These are phyloP conservation scores for Sugiyamaella pinicola DNA, from an alignment of 1,139 yeast species.

Conservation along the genomic window DNA sequence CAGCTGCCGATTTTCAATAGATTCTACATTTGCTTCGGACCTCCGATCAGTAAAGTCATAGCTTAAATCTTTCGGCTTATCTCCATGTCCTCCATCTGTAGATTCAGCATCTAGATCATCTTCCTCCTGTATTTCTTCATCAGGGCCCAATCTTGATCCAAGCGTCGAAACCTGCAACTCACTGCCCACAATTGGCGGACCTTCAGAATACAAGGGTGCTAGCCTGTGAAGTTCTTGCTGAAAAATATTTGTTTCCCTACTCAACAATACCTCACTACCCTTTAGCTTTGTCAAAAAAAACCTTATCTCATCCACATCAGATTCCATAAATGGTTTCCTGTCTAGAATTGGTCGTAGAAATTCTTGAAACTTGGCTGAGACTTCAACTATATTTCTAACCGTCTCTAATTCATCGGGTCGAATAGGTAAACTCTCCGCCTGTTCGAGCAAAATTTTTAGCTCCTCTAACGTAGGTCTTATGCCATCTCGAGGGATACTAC, in stretches of 20 bases:
- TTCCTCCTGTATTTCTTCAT: not conserved
- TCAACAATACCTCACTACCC: conserved; percentile 44
- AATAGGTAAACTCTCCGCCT: conserved; percentile 34
- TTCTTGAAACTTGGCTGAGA: conserved; percentile 35
- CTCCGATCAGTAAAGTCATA: not conserved
- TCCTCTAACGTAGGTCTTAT: conserved; percentile 44
- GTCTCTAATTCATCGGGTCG: conserved; percentile 36
- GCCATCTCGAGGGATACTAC: conserved; percentile 41
- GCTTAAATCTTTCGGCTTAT: not conserved
- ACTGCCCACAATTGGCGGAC: conserved; percentile 29
- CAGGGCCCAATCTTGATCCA: not conserved
- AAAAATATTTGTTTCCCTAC: conserved; percentile 39
- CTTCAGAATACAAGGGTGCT: conserved; percentile 34
- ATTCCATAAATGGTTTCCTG: conserved; percentile 13
- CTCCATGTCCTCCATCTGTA: not conserved
- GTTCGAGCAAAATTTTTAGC: conserved; percentile 37
- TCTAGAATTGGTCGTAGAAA: conserved; percentile 28
- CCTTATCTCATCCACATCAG: conserved; percentile 38
- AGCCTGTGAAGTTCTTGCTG: conserved; percentile 35
- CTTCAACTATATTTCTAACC: conserved; percentile 43
- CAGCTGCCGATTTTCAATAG: no score
- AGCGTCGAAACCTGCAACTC: not conserved
- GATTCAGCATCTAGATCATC: not conserved
- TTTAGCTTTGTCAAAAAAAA: conserved; percentile 51
- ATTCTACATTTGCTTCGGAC: not conserved